These are phyloP conservation scores for Hypoxylon perforatum DNA, from an alignment of 495 filamentous ascomycete species.

Conservation along the genomic window DNA sequence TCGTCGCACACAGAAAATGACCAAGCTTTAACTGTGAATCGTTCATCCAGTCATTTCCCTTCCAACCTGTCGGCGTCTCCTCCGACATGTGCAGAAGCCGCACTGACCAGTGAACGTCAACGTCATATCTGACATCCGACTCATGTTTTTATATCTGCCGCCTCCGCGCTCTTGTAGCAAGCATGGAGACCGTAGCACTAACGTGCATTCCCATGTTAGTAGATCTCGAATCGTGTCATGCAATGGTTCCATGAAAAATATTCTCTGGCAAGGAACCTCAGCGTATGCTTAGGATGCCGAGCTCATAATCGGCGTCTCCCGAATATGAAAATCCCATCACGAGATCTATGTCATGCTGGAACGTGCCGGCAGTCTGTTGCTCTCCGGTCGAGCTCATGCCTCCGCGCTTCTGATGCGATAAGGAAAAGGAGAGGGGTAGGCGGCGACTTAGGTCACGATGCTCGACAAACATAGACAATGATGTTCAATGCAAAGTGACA, in stretches of 20 bases:
- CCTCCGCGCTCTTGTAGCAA: constrained; percentile 2
- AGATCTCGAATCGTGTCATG: constrained; percentile 14
- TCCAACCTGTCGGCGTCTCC: background rate
- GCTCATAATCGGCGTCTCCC: constrained; percentile 4
- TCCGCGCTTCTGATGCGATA: background rate
- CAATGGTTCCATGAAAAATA: background rate
- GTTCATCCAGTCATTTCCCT: background rate
- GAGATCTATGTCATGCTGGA: background rate
- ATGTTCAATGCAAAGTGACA: constrained; percentile 12
- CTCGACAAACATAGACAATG: constrained; percentile 1
- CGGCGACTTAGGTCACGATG: background rate
- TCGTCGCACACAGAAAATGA: too few species aligned
- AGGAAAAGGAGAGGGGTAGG: background rate
- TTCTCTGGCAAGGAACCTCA: background rate
- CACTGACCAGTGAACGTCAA: constrained; percentile 7
- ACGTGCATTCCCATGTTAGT: constrained; percentile 3
- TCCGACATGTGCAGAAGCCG: constrained; percentile 2
- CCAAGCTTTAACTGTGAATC: too few species aligned
- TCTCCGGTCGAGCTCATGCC: constrained; percentile 11
- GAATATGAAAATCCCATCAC: constrained; percentile 4
- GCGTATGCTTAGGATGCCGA: background rate
- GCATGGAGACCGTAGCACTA: constrained; percentile 2
- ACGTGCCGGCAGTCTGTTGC: constrained; percentile 9
- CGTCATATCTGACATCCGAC: background rate
- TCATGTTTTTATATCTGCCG: constrained; percentile 1